These are phyloP conservation scores for Colletotrichum simmondsii DNA, from an alignment of 2,329 filamentous ascomycete genomes.

Conservation along the genomic window DNA sequence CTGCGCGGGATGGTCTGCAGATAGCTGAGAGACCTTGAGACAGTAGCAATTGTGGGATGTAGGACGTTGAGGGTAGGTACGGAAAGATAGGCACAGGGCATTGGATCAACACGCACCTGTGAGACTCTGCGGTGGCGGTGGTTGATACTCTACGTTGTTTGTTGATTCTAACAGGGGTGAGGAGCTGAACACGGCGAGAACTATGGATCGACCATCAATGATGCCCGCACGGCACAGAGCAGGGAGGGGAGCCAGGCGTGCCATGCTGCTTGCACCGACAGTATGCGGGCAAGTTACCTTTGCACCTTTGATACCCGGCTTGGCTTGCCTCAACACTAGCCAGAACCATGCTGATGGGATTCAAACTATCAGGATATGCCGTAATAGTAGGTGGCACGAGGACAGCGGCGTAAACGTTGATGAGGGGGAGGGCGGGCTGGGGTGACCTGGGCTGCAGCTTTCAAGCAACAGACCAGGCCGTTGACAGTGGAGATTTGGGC, in stretches of 20 bases:
- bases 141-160: neutral
- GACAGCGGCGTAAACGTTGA: constrained; percentile 11
- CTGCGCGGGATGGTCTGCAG: constrained; percentile 25
- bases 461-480: neutral
- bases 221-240: neutral
- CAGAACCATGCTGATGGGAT: constrained; percentile 25
- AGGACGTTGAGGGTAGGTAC: constrained; percentile 15
- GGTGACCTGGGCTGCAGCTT: neutral
- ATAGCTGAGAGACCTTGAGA: constrained; percentile 8
- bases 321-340: constrained; percentile 28
- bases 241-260: neutral
- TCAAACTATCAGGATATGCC: constrained; percentile 19
- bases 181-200: constrained; percentile 7
- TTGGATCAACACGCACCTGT: neutral
- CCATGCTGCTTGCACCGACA: constrained; percentile 20
- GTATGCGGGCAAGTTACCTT: constrained; percentile 26
- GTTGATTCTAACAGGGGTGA: neutral
- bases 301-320: constrained; percentile 25
- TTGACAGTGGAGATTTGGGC: neutral
- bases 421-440: constrained; percentile 2
- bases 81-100: neutral
- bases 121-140: neutral
- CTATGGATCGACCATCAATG: neutral
- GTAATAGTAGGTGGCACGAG: constrained; percentile 24
- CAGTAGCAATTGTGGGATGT: neutral